Conservation (phyloP, 352 stramenopile species). For the Pythium vanterpoolii region DNA sequence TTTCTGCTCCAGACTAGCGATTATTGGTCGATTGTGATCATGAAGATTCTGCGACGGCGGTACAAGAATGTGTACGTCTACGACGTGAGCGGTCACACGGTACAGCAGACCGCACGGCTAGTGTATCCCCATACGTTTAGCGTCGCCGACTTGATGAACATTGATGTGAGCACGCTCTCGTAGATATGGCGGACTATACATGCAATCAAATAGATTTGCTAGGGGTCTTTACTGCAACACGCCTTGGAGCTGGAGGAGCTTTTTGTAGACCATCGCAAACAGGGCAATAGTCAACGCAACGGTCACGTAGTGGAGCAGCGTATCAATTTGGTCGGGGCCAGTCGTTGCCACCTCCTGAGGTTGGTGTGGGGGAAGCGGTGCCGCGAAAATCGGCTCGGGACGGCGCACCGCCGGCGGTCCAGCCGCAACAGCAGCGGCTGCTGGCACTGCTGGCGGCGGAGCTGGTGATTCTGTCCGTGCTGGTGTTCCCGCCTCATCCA, state of each 20-base stretch:
- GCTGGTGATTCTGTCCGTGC: slow-evolving; percentile 3
- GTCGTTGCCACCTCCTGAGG: slow-evolving; percentile 18
- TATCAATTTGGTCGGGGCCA: slow-evolving; percentile 47
- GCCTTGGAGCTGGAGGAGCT: slow-evolving; percentile 73
- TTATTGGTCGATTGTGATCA: slow-evolving; percentile 27
- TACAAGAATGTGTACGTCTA: slow-evolving; percentile 31
- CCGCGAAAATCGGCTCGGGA: slow-evolving; percentile 8
- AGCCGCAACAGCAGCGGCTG: background rate
- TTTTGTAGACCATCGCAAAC: slow-evolving; percentile 77
- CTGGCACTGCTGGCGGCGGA: slow-evolving; percentile 1
- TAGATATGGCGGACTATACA: background rate
- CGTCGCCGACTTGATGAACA: slow-evolving; percentile 18
- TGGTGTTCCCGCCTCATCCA: background rate
- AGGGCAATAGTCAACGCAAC: slow-evolving; percentile 60
- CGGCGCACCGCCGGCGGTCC: background rate
- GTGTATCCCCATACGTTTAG: slow-evolving; percentile 31
- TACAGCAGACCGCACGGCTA: slow-evolving; percentile 18
- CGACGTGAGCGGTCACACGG: slow-evolving; percentile 26
- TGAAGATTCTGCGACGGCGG: slow-evolving; percentile 22
- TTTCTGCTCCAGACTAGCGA: slow-evolving; percentile 30
- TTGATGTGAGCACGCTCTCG: slow-evolving; percentile 21
- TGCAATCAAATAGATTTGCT: background rate
- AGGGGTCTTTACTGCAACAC: slow-evolving; percentile 33
- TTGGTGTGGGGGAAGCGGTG: background rate
- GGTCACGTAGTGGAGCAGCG: slow-evolving; percentile 66